Conservation (phyloP, 345 rosid genomes). For the Aquilaria sinensis region DNA sequence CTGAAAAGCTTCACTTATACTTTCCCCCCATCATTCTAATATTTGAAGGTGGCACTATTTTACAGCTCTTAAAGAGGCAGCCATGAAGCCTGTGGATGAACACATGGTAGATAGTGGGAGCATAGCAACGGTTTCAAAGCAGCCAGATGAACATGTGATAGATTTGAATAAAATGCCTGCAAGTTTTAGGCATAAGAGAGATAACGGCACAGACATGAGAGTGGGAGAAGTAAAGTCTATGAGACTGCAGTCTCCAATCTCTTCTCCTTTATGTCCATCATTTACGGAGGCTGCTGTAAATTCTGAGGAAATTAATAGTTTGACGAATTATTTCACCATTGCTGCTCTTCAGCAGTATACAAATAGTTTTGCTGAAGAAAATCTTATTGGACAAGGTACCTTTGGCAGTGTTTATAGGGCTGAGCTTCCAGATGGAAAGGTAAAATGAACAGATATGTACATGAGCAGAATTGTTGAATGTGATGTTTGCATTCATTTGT, state of each 20-base stretch:
- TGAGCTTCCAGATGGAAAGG: slow-evolving; percentile 79
- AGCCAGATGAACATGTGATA: slow-evolving; percentile 28
- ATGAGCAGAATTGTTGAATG: too few species aligned
- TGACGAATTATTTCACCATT: slow-evolving; percentile 46
- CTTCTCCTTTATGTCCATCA: slow-evolving; percentile 28
- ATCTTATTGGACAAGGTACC: slow-evolving; percentile 70
- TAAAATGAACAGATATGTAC: slow-evolving; percentile 8
- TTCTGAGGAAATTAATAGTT: slow-evolving; percentile 28
- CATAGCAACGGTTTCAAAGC: slow-evolving; percentile 23
- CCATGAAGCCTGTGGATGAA: slow-evolving; percentile 33
- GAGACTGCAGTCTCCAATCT: slow-evolving; percentile 36
- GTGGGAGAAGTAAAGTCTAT: slow-evolving; percentile 11
- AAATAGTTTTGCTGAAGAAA: slow-evolving; percentile 65
- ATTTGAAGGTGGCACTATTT: slow-evolving; percentile 14
- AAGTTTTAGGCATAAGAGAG: slow-evolving; percentile 23
- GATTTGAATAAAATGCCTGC: slow-evolving; percentile 25
- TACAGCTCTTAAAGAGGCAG: slow-evolving; percentile 41
- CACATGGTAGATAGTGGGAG: slow-evolving; percentile 31
- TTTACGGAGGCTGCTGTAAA: slow-evolving; percentile 37
- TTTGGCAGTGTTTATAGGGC: slow-evolving; percentile 74
- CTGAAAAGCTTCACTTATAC: neutral
- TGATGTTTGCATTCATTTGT: too few species aligned
- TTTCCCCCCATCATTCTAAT: neutral
- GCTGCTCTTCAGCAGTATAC: slow-evolving; percentile 89
- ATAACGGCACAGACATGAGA: slow-evolving; percentile 15